Evolutionary conservation across 108 stramenopile species (phyloP).

Genomic region (Cyclostephanos invisitatus): DNA sequence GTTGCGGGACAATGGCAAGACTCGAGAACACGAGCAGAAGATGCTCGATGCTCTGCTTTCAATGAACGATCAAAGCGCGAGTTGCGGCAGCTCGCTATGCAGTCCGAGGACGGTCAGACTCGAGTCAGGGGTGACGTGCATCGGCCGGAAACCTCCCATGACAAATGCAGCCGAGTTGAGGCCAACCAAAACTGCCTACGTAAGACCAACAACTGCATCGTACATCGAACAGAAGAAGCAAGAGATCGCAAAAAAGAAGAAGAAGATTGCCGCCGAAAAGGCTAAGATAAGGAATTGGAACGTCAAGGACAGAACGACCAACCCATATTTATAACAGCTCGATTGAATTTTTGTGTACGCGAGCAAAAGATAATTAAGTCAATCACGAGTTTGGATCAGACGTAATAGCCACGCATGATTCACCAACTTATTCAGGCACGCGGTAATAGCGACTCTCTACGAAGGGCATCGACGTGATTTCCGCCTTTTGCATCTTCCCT

Average conservation of each 20-base stretch:
- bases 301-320: constrained; percentile 14
- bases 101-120: constrained; percentile 5
- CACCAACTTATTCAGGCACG: constrained; percentile 63
- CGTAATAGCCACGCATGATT: not conserved
- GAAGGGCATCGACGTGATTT: constrained; percentile 97
- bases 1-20: not conserved
- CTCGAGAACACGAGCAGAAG: constrained; percentile 6
- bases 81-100: constrained; percentile 11
- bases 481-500: constrained; percentile 88
- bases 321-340: constrained; percentile 15
- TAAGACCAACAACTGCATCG: constrained; percentile 23
- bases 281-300: constrained; percentile 37
- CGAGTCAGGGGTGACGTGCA: constrained; percentile 23
- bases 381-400: too few species aligned
- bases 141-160: constrained; percentile 32
- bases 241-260: constrained; percentile 17
- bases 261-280: constrained; percentile 10
- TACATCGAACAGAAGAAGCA: constrained; percentile 13
- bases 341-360: not conserved
- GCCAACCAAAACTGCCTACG: constrained; percentile 21
- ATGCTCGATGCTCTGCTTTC: constrained; percentile 36
- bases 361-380: too few species aligned
- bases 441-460: constrained; percentile 94
- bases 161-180: constrained; percentile 6
- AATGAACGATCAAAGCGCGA: constrained; percentile 38